Conservation (phyloP, 2,329 filamentous ascomycete species). For the Metarhizium album region DNA sequence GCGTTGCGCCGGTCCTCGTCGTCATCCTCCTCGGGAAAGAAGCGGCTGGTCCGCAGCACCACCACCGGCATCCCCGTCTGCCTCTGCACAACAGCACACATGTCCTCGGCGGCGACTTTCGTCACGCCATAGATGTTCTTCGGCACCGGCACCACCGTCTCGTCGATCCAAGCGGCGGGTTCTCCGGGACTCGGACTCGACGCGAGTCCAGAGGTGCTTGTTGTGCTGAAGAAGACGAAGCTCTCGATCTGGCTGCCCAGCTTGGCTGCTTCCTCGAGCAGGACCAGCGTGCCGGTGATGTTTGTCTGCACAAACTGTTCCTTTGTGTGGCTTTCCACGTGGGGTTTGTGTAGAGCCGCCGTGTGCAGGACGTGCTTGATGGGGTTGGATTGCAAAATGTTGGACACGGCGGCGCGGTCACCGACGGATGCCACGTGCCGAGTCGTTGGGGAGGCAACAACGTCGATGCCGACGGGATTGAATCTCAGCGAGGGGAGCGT, state of each 20-base stretch:
- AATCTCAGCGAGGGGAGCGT: constrained; percentile 27
- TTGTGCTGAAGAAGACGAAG: constrained; percentile 36
- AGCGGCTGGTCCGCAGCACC: constrained; percentile 35
- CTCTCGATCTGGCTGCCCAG: constrained; percentile 19
- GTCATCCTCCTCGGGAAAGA: constrained; percentile 38
- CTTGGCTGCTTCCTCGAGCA: constrained; percentile 29
- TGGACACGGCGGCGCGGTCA: constrained; percentile 22
- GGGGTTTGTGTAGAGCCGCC: constrained; percentile 37
- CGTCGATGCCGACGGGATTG: constrained; percentile 32
- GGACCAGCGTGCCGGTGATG: constrained; percentile 29
- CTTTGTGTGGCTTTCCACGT: constrained; percentile 33
- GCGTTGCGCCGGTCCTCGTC: constrained; percentile 27
- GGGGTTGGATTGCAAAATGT: constrained; percentile 19
- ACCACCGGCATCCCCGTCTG: constrained; percentile 29
- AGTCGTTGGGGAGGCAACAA: constrained; percentile 26
- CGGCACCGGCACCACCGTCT: constrained; percentile 26
- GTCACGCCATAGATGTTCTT: constrained; percentile 41
- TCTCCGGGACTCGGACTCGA: constrained; percentile 23
- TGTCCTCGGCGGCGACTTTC: constrained; percentile 36
- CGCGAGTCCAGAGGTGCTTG: constrained; percentile 32
- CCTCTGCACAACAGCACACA: constrained; percentile 30
- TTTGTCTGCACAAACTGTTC: constrained; percentile 33
- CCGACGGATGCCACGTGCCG: constrained; percentile 25
- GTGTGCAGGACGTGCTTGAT: constrained; percentile 33
- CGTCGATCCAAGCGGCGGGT: constrained; percentile 34